Evolutionary conservation across 345 rosid species (phyloP), one percentile per base, ranked within the genome.

Genomic region (Draba incana): DNA sequence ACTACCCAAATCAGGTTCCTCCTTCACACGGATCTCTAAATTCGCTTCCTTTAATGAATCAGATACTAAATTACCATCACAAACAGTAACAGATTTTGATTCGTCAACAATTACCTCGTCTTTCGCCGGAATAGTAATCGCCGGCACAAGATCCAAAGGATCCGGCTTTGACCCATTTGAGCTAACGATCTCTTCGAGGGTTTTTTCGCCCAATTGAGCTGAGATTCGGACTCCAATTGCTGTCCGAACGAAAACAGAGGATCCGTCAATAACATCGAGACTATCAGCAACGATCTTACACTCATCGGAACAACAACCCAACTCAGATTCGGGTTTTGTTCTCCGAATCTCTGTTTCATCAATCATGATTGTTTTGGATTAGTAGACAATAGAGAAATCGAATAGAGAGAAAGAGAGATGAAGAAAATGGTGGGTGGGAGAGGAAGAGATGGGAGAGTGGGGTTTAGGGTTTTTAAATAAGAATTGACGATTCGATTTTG

Each of bases 151-250:
- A 25, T 27, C 57, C 1, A 10, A 35, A 37, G 15, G 48, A 37
- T 8, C 64, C 53, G 25, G 47, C 6, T 50, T 39, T 2, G 61
- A 43, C 11, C 16, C 77, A 53, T 28, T 43, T 2, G 67, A 28
- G 30, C 2, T 66, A 35, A 35, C 60, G 30, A 44, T 10, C 8
- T 14, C 44, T 0, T 47, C 67, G 20, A 49, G 59, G 10, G 15
- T 25, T 55, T 24, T 57, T n/a, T 28, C 60, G 15, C 8, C 20
- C 12, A 28, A 2, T 15, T 20, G 74, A 62, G 79, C 38, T 3
- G 81, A 78, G 64, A 83, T 74, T 44, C 85, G 76, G 60, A 81
- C 69, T 3, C 84, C 81, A 39, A 75, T 77, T 12, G 69, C 30
- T 42, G 83, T 79, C 41, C 85, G 66, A 25, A 27, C 0, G 4